Percentiles rank a stretch among this genome's conserved stretches.
phyloP scores from a whole-genome alignment of 257 asterid genomes.

The Anisodus tanguticus region DNA sequence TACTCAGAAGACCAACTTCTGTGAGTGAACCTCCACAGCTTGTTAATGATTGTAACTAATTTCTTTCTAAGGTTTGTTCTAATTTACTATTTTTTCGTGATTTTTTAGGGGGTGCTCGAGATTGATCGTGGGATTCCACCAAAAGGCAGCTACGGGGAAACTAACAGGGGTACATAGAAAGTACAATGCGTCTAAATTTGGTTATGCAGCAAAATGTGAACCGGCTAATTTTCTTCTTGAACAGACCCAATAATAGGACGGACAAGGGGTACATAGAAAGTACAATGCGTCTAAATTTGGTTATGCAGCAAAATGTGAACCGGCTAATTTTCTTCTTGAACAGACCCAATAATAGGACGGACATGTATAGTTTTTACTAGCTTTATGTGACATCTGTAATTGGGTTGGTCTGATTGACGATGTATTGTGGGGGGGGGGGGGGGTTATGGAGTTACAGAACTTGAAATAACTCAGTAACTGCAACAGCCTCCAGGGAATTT shows the following conservation, averaged over 20 bases:
- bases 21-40: conserved; percentile 45
- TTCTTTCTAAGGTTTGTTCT: neutral
- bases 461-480: neutral
- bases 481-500: no score
- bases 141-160: conserved; percentile 67
- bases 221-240: conserved; percentile 64
- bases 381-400: conserved; percentile 48
- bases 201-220: conserved; percentile 70
- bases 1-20: conserved; percentile 70
- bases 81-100: neutral
- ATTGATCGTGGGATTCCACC: conserved; percentile 59
- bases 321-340: conserved; percentile 62
- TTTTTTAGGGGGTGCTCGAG: conserved; percentile 65
- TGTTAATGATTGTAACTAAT: neutral
- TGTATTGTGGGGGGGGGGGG: neutral
- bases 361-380: conserved; percentile 57
- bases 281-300: conserved; percentile 72
- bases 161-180: conserved; percentile 73
- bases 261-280: conserved; percentile 65
- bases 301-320: conserved; percentile 68
- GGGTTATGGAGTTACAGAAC: neutral
- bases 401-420: neutral
- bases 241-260: conserved; percentile 51
- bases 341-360: conserved; percentile 50
- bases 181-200: conserved; percentile 69